Evolutionary conservation across 305 asterid genomes (phyloP), one percentile per base, ranked within the genome.

Genomic region (Fraxinus angustifolia): DNA sequence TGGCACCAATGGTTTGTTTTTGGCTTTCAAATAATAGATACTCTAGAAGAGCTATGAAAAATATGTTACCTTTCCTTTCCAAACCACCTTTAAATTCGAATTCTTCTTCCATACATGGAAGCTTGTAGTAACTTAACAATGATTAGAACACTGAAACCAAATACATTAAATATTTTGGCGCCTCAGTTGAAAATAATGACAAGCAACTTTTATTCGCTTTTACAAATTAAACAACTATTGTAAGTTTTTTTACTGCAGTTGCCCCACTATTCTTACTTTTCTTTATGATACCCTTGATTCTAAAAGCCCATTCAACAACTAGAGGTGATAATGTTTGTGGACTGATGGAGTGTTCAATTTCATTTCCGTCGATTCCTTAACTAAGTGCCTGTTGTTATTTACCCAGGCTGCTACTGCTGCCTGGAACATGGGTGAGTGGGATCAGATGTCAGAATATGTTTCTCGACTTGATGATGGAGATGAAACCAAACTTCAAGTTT

Each of bases 351-450:
- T 71, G 36, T 80, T 71, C 60, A 33, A 16, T 77, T 71, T 42
- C 42, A 23, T 72, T 72, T 78, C 53, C 12, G 60, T 72, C 75
- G 14, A 21, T 85, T 67, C 53, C 77, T 72, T 35, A 82, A 31
- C 34, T 73, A 77, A 80, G 45, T 83, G 33, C 31, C 21, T 79
- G 75, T 76, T 79, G 45, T 84, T 79, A 30, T 81, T 86, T 34
- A 16, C 78, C 72, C 87, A 96, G 99, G 99, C 98, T 90, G 98
- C 99, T 79, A 82, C 2, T 82, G 98, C 98, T 92, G 99, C 99
- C 84, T 96, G 98, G 99, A 94, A 96, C 95, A 96, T 96, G 99
- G 97, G 98, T 72, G 99, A 96, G 87, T 96, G 99, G 99, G 99
- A 96, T 87, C 99, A 96, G 90, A 96, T 96, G 99, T 89, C 96